Evolutionary conservation across 2,329 filamentous ascomycete genomes (phyloP), one percentile per base, ranked within the genome.

Genomic region (Colletotrichum sp.): DNA sequence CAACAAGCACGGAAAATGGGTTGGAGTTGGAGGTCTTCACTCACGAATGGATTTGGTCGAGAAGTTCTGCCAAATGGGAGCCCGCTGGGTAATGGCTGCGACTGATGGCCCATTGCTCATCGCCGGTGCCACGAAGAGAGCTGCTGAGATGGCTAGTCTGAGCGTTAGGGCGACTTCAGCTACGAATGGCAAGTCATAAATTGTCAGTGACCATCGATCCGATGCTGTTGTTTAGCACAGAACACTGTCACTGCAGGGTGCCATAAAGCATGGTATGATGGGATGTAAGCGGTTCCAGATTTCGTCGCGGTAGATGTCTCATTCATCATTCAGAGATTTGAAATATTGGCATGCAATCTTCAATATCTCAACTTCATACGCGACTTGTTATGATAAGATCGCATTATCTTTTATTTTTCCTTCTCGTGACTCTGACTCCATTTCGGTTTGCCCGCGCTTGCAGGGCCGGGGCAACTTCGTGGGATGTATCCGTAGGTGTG

Each of bases 11-110:
- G 81, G 85, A 21, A 87, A 86, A 79, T 83, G 79, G 64, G 78
- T 87, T 7, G 86, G 86, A 10, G 80, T 86, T 43, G 86, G 85
- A 13, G 86, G 86, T 3, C 82, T 88, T 21, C 82, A 84, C 28
- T 80, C 83, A 0, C 80, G 85, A 12, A 79, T 86, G 32, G 86
- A 88, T 75, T 80, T 87, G 6, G 80, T 88, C 0, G 83, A 74
- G 48, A 87, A 83, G 79, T 83, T 81, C 48, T 83, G 80, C 57
- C 69, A 73, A 55, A 81, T 83, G 81, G 81, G 71, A 10, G 67
- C 71, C 4, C 67, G 71, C n/a, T 74, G 67, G 71, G 71, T 74
- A 4, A 82, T 82, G 81, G 81, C 81, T 16, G 81, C 81, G 6
- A 82, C 80, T 1, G 81, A 82, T 21, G 81, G 79, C 0, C 81